Conservation (phyloP, 2,329 filamentous ascomycete genomes). For the Penicillium sp. region DNA sequence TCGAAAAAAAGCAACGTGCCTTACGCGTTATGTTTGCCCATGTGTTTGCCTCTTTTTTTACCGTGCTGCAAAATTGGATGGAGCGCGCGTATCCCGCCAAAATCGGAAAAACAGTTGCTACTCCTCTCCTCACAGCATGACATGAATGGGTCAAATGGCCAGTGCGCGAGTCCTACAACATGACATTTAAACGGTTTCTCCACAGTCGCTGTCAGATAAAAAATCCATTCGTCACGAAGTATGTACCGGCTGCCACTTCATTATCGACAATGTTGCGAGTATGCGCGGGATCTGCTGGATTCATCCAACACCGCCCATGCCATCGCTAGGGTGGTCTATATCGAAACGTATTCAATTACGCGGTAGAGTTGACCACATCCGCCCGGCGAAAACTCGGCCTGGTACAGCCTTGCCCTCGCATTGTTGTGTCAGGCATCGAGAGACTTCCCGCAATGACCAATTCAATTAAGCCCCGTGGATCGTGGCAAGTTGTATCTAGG, state of each 20-base stretch:
- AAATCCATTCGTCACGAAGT: not conserved
- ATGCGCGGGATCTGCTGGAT: not conserved
- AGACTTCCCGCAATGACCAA: not conserved
- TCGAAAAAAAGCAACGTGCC: no score
- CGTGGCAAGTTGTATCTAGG: not conserved
- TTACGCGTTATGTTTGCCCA: no score
- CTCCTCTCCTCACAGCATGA: not conserved
- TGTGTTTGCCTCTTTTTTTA: not conserved
- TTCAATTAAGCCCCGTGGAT: constrained; percentile 3
- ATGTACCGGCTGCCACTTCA: not conserved
- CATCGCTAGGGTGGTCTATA: not conserved
- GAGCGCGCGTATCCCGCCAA: not conserved
- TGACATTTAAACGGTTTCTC: not conserved
- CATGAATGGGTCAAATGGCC: not conserved
- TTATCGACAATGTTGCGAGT: not conserved
- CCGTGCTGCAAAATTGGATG: not conserved
- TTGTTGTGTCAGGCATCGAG: not conserved
- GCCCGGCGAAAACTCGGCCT: not conserved
- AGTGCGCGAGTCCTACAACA: not conserved
- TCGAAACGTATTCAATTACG: not conserved
- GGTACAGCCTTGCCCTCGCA: not conserved
- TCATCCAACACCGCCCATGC: not conserved
- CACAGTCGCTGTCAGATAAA: not conserved
- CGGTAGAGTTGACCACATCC: not conserved
- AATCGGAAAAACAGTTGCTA: not conserved